Evolutionary conservation across 192 early-diverging fungal genomes (phyloP).

Genomic region (Dissophora ornata): DNA sequence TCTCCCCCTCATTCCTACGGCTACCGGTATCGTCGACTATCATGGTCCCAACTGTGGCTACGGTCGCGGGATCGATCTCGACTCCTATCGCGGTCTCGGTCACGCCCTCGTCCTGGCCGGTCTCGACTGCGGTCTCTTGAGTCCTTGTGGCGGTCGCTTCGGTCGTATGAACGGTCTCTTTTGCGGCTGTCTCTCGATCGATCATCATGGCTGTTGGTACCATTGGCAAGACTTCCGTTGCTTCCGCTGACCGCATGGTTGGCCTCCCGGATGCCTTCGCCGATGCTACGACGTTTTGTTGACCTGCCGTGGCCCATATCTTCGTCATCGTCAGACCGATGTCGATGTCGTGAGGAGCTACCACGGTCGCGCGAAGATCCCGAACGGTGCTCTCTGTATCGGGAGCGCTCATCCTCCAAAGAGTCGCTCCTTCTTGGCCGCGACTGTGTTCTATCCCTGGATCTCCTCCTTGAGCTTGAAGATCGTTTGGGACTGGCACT

Average conservation of each 20-base stretch:
- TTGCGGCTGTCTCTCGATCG: conserved; percentile 43
- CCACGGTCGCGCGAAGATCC: conserved; percentile 36
- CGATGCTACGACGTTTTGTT: conserved; percentile 45
- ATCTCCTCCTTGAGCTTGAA: conserved; percentile 24
- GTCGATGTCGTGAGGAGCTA: conserved; percentile 30
- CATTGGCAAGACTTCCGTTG: conserved; percentile 36
- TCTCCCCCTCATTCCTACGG: no score
- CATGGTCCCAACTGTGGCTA: conserved; percentile 38
- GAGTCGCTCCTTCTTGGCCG: conserved; percentile 36
- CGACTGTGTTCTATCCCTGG: conserved; percentile 28
- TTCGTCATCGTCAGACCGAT: conserved; percentile 48
- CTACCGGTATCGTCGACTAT: conserved; percentile 45
- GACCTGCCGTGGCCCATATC: conserved; percentile 34
- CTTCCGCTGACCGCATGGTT: conserved; percentile 17
- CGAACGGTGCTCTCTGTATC: conserved; percentile 47
- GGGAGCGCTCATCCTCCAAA: conserved; percentile 35
- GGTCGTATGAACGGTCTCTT: conserved; percentile 44
- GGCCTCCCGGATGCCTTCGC: conserved; percentile 44
- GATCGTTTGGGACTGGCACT: conserved; percentile 26
- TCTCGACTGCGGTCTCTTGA: conserved; percentile 43
- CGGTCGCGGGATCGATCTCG: conserved; percentile 40
- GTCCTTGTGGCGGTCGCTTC: conserved; percentile 41
- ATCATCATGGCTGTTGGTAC: conserved; percentile 37
- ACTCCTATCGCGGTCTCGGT: conserved; percentile 44
- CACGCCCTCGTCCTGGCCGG: conserved; percentile 31